Base-by-base conservation (phyloP, 768 basidiomycete genomes). In the Lanmaoa rubissima region DNA sequence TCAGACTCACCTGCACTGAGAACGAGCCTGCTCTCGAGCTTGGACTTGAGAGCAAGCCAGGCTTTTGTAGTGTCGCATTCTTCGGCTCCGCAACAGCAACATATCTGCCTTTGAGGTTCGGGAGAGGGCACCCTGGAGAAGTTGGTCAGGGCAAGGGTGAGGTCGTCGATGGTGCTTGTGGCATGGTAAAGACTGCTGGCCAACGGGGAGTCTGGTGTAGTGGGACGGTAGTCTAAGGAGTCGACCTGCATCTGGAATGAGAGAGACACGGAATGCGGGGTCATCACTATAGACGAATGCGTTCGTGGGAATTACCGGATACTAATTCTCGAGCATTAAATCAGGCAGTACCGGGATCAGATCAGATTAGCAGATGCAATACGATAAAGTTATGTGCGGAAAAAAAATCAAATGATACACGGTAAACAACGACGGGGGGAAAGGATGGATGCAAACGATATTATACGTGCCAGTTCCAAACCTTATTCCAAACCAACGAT, bases 1-100 rank as follows among this genome's bases (percentile, higher is more conserved):
- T 51, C 24, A 31, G 35, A 78, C 88, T 65, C 65, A 94, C 94
- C 92, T 65, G 92, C 94, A 69, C 92, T 92, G 53, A 96, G 78
- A 54, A 87, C 83, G 59, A 97, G 76, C 54, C 90, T 77, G 57
- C 80, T 85, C 74, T 94, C 91, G 26, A 96, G 73, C 69, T 82
- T 83, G 46, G 82, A 77, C 75, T 87, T 91, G 51, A 83, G 75
- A 36, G 76, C 77, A 19, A 81, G 58, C 86, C 92, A 92, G 10
- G 80, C 73, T 70, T 75, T 80, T 42, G 82, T 75, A 47, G 85
- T 80, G 62, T 87, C 83, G 66, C 88, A 92, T 5, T 83, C 80
- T 44, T 85, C 84, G 51, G 70, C 74, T 26, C 78, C 79, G 68
- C 90, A 90, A 62, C 89, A 88, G 60, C 92, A 92, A 26, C 72